A percentile compares a stretch with the other conserved stretches of the same genome.
Conservation (phyloP, 2,329 filamentous ascomycete genomes). For the Cytospora paraplurivora region DNA sequence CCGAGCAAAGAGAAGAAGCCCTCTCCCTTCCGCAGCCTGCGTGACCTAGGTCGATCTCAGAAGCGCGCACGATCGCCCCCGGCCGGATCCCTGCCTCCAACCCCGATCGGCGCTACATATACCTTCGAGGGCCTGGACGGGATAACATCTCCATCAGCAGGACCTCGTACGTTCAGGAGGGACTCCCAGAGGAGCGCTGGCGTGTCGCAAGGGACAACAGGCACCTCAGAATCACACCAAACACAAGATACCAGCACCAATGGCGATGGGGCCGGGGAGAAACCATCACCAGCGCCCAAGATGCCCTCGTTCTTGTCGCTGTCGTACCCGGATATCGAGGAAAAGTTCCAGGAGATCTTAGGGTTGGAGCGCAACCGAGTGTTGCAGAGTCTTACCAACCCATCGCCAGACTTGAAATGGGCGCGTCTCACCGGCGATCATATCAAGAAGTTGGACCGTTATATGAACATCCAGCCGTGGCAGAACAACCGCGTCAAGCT, state of each 20-base stretch:
- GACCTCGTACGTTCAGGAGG: conserved; percentile 26
- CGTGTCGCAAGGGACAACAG: conserved; percentile 21
- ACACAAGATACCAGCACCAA: conserved; percentile 10
- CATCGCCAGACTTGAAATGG: conserved; percentile 41
- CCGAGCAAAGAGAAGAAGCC: conserved; percentile 28
- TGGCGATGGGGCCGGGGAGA: conserved; percentile 8
- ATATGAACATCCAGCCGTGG: conserved; percentile 88
- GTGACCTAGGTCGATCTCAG: conserved; percentile 45
- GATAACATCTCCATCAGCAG: conserved; percentile 32
- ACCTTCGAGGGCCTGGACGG: conserved; percentile 36
- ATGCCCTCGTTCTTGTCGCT: conserved; percentile 45
- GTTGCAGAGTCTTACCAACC: conserved; percentile 43
- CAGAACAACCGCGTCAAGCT: conserved; percentile 82
- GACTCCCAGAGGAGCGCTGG: conserved; percentile 5
- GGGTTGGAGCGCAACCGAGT: conserved; percentile 56
- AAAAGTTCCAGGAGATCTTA: conserved; percentile 55
- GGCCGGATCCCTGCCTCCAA: conserved; percentile 31
- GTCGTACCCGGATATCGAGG: conserved; percentile 47
- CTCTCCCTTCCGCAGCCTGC: conserved; percentile 48
- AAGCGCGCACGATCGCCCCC: conserved; percentile 51
- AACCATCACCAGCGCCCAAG: conserved; percentile 28
- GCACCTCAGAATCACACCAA: conserved; percentile 17
- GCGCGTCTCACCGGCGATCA: conserved; percentile 60
- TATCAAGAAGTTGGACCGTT: conserved; percentile 72
- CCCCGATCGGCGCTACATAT: conserved; percentile 31